Conservation (phyloP, 441 rosid species). For the Adansonia madagascariensis region DNA sequence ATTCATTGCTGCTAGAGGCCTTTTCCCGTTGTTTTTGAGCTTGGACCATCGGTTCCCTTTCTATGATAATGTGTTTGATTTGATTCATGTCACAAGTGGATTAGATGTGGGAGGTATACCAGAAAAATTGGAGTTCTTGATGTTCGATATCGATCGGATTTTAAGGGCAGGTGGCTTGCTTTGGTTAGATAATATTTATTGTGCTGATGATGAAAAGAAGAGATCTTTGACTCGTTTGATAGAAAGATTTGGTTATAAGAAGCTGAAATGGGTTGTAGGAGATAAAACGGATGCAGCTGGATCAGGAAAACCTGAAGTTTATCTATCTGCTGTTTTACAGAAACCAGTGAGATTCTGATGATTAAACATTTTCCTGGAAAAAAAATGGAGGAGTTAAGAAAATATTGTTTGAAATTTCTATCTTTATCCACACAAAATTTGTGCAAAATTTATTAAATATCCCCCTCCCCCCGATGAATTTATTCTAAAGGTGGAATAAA, state of each 20-base stretch:
- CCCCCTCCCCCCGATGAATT: conserved; percentile 17
- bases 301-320: conserved; percentile 55
- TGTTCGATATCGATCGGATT: conserved; percentile 89
- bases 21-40: conserved; percentile 84
- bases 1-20: conserved; percentile 84
- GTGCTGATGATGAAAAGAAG: conserved; percentile 74
- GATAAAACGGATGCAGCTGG: conserved; percentile 66
- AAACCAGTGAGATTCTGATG: conserved; percentile 67
- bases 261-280: conserved; percentile 90
- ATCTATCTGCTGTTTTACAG: conserved; percentile 88
- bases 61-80: conserved; percentile 82
- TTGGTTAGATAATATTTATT: conserved; percentile 73
- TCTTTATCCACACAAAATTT: conserved; percentile 26
- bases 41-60: conserved; percentile 91
- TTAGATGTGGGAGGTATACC: conserved; percentile 68
- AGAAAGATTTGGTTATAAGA: conserved; percentile 85
- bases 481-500: conserved; percentile 41
- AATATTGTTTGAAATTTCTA: conserved; percentile 4
- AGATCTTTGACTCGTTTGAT: conserved; percentile 68
- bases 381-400: conserved; percentile 31
- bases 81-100: conserved; percentile 69
- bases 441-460: conserved; percentile 19
- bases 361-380: not conserved
- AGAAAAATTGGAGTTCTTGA: conserved; percentile 86
- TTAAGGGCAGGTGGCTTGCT: conserved; percentile 39